Evolutionary conservation across 2,329 filamentous ascomycete genomes (phyloP).

Genomic region (Ceratocystis alfenasii): DNA sequence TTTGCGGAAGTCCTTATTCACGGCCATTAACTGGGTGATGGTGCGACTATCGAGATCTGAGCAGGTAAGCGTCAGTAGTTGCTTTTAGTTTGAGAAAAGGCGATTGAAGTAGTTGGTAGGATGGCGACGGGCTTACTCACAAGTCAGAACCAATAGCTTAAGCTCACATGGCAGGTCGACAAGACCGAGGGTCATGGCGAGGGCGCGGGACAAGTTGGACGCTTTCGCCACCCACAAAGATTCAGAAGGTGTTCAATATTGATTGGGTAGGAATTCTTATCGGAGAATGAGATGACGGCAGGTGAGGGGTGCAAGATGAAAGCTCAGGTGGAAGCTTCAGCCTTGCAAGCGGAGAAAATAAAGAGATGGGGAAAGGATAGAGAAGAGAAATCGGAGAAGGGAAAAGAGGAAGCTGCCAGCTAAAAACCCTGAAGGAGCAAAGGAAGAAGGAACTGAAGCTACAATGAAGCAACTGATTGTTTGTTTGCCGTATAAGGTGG

Average conservation of each 20-base stretch:
- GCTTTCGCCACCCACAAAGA: background rate
- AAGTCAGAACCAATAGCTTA: conserved; percentile 15
- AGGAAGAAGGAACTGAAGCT: background rate
- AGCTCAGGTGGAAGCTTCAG: background rate
- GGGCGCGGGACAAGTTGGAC: background rate
- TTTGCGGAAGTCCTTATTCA: conserved; percentile 37
- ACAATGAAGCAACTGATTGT: background rate
- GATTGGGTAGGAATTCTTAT: conserved; percentile 1
- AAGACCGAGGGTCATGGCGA: conserved; percentile 7
- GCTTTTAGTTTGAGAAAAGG: background rate
- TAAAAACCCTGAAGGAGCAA: background rate
- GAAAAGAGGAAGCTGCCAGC: background rate
- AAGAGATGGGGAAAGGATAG: background rate
- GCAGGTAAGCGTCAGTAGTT: background rate
- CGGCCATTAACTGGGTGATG: conserved; percentile 9
- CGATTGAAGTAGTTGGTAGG: background rate
- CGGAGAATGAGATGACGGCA: background rate
- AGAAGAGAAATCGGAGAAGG: background rate
- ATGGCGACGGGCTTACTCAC: conserved; percentile 4
- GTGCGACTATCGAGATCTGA: conserved; percentile 14
- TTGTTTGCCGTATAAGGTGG: background rate
- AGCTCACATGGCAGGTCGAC: conserved; percentile 14
- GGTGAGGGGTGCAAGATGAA: background rate
- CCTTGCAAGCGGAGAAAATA: background rate
- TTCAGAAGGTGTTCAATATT: background rate